Evolutionary conservation across 768 basidiomycete genomes (phyloP).

Genomic region (Rhizopogon vesiculosus): DNA sequence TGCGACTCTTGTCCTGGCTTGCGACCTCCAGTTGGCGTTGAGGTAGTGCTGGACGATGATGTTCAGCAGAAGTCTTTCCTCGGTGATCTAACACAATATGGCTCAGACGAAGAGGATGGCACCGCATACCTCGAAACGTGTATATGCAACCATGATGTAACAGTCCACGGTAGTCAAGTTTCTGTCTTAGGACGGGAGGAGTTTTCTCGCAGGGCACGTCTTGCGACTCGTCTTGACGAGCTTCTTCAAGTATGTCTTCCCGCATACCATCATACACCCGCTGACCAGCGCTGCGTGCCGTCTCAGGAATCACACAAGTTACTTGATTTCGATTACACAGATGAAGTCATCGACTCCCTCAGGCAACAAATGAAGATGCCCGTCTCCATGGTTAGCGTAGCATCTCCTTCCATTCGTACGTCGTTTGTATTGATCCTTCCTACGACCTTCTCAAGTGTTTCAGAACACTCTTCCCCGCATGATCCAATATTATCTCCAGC

Average conservation of each 20-base stretch:
- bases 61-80: constrained; percentile 40
- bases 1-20: constrained; percentile 71
- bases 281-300: neutral
- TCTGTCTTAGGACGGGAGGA: constrained; percentile 52
- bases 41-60: constrained; percentile 53
- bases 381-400: constrained; percentile 45
- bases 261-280: neutral
- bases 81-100: constrained; percentile 57
- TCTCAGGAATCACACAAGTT: constrained; percentile 68
- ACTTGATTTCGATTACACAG: constrained; percentile 73
- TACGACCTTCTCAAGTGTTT: constrained; percentile 10
- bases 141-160: constrained; percentile 62
- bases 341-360: constrained; percentile 64
- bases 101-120: constrained; percentile 65
- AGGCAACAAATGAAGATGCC: constrained; percentile 65
- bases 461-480: constrained; percentile 18
- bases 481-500: constrained; percentile 15
- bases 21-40: constrained; percentile 53
- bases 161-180: constrained; percentile 65
- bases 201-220: constrained; percentile 65
- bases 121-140: constrained; percentile 56
- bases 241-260: constrained; percentile 62
- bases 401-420: constrained; percentile 52
- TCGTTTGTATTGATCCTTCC: neutral
- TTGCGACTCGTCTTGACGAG: constrained; percentile 80